phyloP scores from a whole-genome alignment of 148 eudicot genomes.

The Arbutus unedo region DNA sequence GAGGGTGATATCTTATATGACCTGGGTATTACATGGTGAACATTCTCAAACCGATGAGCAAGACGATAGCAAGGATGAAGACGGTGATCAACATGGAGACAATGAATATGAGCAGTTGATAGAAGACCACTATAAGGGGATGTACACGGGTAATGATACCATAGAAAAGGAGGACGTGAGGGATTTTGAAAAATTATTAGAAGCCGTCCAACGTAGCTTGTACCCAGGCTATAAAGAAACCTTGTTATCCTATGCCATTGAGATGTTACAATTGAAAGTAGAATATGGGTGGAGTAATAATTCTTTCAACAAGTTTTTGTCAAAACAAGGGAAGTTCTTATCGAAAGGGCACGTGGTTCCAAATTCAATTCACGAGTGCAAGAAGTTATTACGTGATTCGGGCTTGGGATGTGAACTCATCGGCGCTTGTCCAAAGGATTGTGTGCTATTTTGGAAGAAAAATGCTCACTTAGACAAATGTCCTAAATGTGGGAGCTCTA shows the following conservation, averaged over 20 bases:
- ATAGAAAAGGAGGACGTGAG: background rate
- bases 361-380: background rate
- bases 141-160: background rate
- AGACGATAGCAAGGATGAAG: too few species aligned
- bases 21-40: too few species aligned
- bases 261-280: background rate
- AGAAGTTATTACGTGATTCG: background rate
- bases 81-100: too few species aligned
- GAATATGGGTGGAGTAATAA: background rate
- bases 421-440: too few species aligned
- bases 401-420: background rate
- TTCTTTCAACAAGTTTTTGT: background rate
- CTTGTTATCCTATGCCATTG: background rate
- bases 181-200: background rate
- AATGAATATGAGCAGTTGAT: background rate
- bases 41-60: too few species aligned
- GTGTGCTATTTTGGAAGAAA: too few species aligned
- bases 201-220: background rate
- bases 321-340: background rate
- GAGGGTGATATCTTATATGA: too few species aligned
- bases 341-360: background rate
- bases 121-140: background rate
- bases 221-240: background rate
- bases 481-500: background rate
- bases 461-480: background rate